These are phyloP conservation scores for Microdochium trichocladiopsis DNA, from an alignment of 2,329 filamentous ascomycete genomes.

Conservation along the genomic window DNA sequence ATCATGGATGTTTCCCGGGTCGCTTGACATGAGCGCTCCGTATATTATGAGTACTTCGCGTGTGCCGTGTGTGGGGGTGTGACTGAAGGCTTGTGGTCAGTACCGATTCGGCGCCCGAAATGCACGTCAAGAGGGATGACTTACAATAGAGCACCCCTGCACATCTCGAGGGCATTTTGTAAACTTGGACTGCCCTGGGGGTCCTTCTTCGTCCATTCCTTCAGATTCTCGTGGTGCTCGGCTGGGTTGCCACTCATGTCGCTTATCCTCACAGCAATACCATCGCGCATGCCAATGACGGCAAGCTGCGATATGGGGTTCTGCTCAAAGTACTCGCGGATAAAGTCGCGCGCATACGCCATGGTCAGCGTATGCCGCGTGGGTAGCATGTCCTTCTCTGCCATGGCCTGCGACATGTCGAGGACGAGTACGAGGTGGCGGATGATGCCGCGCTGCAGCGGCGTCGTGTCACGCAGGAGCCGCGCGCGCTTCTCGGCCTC, in stretches of 20 bases:
- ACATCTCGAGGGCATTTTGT: conserved; percentile 96
- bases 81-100: conserved; percentile 36
- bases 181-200: conserved; percentile 71
- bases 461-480: conserved; percentile 86
- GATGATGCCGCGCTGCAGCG: conserved; percentile 93
- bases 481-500: conserved; percentile 78
- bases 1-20: conserved; percentile 91
- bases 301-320: conserved; percentile 96
- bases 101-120: background rate
- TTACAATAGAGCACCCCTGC: conserved; percentile 79
- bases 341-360: conserved; percentile 78
- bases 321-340: conserved; percentile 94
- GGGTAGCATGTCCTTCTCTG: conserved; percentile 88
- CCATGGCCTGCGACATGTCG: conserved; percentile 90
- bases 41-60: conserved; percentile 88
- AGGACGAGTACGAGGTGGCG: conserved; percentile 88
- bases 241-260: conserved; percentile 88
- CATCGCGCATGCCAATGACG: conserved; percentile 88
- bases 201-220: conserved; percentile 57
- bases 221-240: conserved; percentile 75
- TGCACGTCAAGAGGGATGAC: too few relatives aligned
- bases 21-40: conserved; percentile 81
- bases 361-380: conserved; percentile 78
- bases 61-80: conserved; percentile 89
- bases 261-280: conserved; percentile 76